Evolutionary conservation across 208 protist genomes (phyloP).

Genomic region (Endotrypanum monterogeii): DNA sequence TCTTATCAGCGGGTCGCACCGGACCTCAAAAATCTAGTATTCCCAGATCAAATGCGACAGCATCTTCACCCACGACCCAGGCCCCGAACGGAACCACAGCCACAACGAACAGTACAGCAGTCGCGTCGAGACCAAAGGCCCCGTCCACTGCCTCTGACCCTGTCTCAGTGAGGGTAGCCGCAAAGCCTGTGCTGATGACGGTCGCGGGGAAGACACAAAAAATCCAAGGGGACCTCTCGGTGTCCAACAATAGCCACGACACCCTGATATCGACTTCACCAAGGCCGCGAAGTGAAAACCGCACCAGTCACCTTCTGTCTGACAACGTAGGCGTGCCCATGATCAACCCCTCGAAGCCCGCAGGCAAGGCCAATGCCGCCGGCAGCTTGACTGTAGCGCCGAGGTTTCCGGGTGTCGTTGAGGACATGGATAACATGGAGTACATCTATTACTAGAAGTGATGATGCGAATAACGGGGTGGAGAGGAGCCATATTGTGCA

Average conservation of each 20-base stretch:
- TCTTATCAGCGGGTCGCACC: background rate
- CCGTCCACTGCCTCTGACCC: too few species aligned
- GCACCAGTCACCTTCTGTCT: background rate
- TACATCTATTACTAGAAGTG: constrained; percentile 2
- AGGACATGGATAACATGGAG: background rate
- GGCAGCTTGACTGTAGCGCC: background rate
- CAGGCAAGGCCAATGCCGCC: background rate
- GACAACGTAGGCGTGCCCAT: background rate
- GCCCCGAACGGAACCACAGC: too few species aligned
- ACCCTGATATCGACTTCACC: background rate
- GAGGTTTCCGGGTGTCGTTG: background rate
- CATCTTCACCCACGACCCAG: background rate
- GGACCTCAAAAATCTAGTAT: background rate
- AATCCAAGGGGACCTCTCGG: constrained; percentile 9
- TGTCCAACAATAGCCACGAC: background rate
- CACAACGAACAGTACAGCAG: background rate
- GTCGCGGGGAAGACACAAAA: too few species aligned
- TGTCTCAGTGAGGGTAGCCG: too few species aligned
- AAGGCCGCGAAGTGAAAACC: background rate
- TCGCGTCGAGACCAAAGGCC: too few species aligned
- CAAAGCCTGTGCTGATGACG: too few species aligned
- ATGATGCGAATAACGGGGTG: background rate
- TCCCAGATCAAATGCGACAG: background rate
- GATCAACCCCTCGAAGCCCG: background rate
- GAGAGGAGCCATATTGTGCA: background rate